A percentile compares a stretch with the other conserved stretches of the same genome.
Conservation (phyloP, 176 grass and related monocot genomes). For the Themeda triandra region DNA sequence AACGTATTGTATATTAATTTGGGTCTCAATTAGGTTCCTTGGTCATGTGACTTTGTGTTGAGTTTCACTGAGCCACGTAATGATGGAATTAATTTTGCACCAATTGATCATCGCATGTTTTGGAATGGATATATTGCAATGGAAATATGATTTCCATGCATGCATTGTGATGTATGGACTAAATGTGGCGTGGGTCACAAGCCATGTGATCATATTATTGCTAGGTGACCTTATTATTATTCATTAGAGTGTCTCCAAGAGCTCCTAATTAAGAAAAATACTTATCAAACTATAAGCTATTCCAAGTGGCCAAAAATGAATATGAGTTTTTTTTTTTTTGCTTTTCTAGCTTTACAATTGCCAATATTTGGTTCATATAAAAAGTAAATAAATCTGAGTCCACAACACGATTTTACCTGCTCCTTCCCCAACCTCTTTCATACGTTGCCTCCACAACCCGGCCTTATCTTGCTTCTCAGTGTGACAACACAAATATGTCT, state of each 20-base stretch:
- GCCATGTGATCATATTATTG: background rate
- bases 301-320: background rate
- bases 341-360: background rate
- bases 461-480: background rate
- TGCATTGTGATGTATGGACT: background rate
- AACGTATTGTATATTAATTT: too few relatives aligned
- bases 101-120: background rate
- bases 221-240: background rate
- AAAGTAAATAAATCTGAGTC: too few relatives aligned
- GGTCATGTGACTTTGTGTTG: background rate
- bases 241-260: background rate
- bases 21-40: background rate
- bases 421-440: too few relatives aligned
- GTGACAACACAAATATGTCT: slow-evolving; percentile 20
- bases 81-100: background rate
- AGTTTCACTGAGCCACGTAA: background rate
- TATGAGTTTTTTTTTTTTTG: background rate
- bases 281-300: background rate
- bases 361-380: too few relatives aligned
- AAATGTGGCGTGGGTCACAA: background rate
- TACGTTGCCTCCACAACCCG: background rate
- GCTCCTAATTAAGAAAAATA: background rate
- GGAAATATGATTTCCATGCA: background rate
- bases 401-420: too few relatives aligned
- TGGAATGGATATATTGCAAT: background rate